Evolutionary conservation across 1,284 basidiomycete genomes (phyloP), one percentile per base, ranked within the genome.

Genomic region (Cronartium quercuum): DNA sequence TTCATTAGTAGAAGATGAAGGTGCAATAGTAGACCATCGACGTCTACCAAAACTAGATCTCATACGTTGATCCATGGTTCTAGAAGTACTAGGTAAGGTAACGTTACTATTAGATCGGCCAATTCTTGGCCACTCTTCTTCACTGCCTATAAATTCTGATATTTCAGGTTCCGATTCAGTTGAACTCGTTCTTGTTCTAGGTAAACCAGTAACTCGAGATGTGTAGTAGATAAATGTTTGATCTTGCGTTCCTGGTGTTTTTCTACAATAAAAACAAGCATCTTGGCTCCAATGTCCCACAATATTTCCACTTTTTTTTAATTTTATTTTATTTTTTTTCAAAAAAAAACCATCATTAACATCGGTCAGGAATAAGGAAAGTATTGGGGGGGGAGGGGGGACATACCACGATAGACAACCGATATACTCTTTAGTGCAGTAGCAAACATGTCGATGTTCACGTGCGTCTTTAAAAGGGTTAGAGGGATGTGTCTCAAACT

Each of bases 371-470:
- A 38, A 1, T 40, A 21, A 42, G 35, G 10, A 64, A 64, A 35
- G 41, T 21, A 38, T 13, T 10, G 34, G 13, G 21, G 15, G 15
- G 21, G 41, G 41, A 29, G 42, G 51, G 38, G 51, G 21, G 35
- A 51, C 69, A 64, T 40, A 71, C 69, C 69, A 71, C 13, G 69
- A 64, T 2, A 71, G 69, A 71, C 69, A 71, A 40, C 69, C 69
- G 2, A 71, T 60, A 64, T 65, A 71, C 21, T 29, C 35, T 21
- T 71, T 71, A 47, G 61, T 34, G 38, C 69, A 71, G 21, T 34
- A 38, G 24, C 69, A 71, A 12, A 64, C 24, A 38, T 18, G 29
- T 9, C 29, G 18, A 10, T 34, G 34, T 6, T 6, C 24, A 7
- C 41, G 7, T 18, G 29, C 21, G 34, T 47, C 41, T 34, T 44